These are phyloP conservation scores for Fusarium paranaense DNA, from an alignment of 2,329 filamentous ascomycete species.

Conservation along the genomic window DNA sequence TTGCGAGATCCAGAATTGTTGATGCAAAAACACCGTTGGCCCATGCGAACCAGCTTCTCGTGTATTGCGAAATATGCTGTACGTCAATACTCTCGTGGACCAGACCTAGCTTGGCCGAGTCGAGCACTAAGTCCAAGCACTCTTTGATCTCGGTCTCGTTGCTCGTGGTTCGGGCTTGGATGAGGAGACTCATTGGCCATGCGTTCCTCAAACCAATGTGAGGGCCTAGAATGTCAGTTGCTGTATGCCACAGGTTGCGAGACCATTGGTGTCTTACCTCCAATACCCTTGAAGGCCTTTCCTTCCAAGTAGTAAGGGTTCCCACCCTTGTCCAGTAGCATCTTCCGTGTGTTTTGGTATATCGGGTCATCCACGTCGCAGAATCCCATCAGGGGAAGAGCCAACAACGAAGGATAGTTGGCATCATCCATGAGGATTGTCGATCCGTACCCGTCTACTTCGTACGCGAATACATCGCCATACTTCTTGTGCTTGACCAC, in stretches of 20 bases:
- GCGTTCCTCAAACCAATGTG: slow-evolving; percentile 88
- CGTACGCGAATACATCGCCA: slow-evolving; percentile 85
- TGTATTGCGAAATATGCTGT: slow-evolving; percentile 74
- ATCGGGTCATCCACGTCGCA: slow-evolving; percentile 71
- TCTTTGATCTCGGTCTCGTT: slow-evolving; percentile 84
- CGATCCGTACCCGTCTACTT: slow-evolving; percentile 89
- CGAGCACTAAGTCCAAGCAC: slow-evolving; percentile 79
- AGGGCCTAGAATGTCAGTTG: slow-evolving; percentile 55
- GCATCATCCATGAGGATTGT: slow-evolving; percentile 90
- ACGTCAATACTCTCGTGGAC: slow-evolving; percentile 95
- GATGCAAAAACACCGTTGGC: slow-evolving; percentile 96
- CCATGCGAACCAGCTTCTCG: slow-evolving; percentile 96
- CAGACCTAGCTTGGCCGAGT: slow-evolving; percentile 80
- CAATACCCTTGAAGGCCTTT: slow-evolving; percentile 84
- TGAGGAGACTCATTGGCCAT: slow-evolving; percentile 95
- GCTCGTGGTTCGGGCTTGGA: slow-evolving; percentile 90
- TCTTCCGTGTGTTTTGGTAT: slow-evolving; percentile 88
- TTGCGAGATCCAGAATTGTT: slow-evolving; percentile 89
- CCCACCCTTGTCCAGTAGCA: slow-evolving; percentile 77
- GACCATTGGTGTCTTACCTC: slow-evolving; percentile 65
- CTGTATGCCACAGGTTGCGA: background rate
- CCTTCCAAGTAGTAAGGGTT: slow-evolving; percentile 93
- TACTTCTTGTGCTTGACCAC: slow-evolving; percentile 81
- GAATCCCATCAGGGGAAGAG: slow-evolving; percentile 84
- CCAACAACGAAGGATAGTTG: slow-evolving; percentile 84